A percentile compares a stretch with the other conserved stretches of the same genome.
Evolutionary conservation across 2,329 filamentous ascomycete species (phyloP).

Genomic region (Berkeleyomyces basicola): DNA sequence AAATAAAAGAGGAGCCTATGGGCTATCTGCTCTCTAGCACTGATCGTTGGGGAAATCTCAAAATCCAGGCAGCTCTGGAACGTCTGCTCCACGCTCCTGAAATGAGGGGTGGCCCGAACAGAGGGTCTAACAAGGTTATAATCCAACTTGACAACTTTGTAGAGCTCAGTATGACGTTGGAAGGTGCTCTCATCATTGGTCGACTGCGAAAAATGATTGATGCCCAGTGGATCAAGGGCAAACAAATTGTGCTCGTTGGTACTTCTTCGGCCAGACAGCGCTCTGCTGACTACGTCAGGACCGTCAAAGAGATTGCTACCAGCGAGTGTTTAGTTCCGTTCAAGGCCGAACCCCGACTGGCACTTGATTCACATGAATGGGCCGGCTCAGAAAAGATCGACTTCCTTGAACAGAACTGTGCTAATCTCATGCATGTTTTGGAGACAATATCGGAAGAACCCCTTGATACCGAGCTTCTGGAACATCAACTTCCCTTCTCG

Average conservation of each 20-base stretch:
- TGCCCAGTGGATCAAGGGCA: conserved; percentile 51
- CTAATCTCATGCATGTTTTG: conserved; percentile 8
- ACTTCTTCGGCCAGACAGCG: conserved; percentile 45
- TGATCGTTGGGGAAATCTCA: conserved; percentile 44
- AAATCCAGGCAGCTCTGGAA: conserved; percentile 40
- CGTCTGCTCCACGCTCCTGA: conserved; percentile 35
- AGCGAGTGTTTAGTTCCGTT: conserved; percentile 24
- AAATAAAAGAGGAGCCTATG: conserved; percentile 23
- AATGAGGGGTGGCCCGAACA: conserved; percentile 18
- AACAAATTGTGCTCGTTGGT: conserved; percentile 63
- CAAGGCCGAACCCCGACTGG: conserved; percentile 14
- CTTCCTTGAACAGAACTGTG: conserved; percentile 12
- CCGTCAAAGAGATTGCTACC: conserved; percentile 24
- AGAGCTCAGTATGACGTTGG: conserved; percentile 52
- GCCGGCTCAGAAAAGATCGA: conserved; percentile 12
- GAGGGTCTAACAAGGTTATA: conserved; percentile 38
- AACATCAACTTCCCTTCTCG: conserved; percentile 16
- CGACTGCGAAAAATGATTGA: conserved; percentile 58
- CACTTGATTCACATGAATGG: conserved; percentile 12
- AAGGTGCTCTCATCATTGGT: conserved; percentile 52
- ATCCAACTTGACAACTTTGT: conserved; percentile 69
- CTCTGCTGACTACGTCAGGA: conserved; percentile 26
- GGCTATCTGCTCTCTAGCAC: conserved; percentile 21
- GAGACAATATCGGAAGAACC: conserved; percentile 9
- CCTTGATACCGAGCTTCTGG: conserved; percentile 18